Evolutionary conservation across 108 stramenopile genomes (phyloP), one percentile per base, ranked within the genome.

Genomic region (Nannochloropsis gaditana): DNA sequence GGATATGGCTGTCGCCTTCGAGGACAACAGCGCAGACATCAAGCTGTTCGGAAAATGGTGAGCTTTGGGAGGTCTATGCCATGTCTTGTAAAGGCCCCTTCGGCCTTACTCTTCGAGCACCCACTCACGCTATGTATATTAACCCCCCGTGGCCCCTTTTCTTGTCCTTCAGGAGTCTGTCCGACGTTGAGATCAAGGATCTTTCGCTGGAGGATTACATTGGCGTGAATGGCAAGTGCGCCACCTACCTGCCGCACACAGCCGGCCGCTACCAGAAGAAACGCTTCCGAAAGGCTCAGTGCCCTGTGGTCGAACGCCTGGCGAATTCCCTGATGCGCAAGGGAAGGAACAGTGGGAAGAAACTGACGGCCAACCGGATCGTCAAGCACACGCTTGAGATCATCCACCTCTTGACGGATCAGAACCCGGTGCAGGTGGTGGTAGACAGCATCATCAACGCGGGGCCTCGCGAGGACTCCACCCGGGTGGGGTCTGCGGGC

Each of bases 181-280:
- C 86, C 86, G 99, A 99, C 87, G 95, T 99, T 83, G 95, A 98
- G 91, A 92, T 99, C 92, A 93, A 93, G 82, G 99, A 99, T 94
- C 95, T 98, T 88, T 96, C 97, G 82, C 96, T 99, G n/a, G 93
- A 79, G 45, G 91, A 92, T 85, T 91, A 88, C 90, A 84, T 92
- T 44, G 91, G 89, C 47, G 89, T 96, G 93, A 96, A 95, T 92
- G 96, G 96, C 84, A 96, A 95, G 90, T 96, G 98, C 91, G 96
- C 97, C 85, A 95, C 95, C 45, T 99, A 93, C 95, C 92, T 98
- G 85, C 97, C 98, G 83, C 99, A 99, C 97, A 99, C 99, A n/a
- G 98, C 97, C 80, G 98, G 98, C 84, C 96, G 98, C 79, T 99
- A 99, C 93, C 98, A 99, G 95, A 95, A 95, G 94, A 99, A 98